phyloP scores from a whole-genome alignment of 495 filamentous ascomycete species.

The Trichoderma erinaceum region DNA sequence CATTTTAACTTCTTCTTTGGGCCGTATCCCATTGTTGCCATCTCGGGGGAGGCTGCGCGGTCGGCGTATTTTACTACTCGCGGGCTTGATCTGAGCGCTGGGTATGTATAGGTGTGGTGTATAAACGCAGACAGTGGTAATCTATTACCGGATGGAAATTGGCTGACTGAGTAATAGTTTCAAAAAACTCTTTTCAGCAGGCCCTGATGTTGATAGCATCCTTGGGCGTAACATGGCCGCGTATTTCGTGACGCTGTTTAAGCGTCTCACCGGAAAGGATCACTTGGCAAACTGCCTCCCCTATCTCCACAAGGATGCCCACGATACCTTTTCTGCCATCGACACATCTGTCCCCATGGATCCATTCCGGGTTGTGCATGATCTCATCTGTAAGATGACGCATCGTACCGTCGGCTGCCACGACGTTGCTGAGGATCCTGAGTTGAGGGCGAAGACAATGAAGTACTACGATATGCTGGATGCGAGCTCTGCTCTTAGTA shows the following conservation, averaged over 20 bases:
- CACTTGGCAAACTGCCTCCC: conserved; percentile 23
- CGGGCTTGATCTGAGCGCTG: conserved; percentile 35
- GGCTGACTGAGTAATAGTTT: neutral
- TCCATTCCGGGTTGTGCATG: conserved; percentile 36
- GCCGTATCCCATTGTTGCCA: conserved; percentile 33
- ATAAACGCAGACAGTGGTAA: no score
- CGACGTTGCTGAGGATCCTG: conserved; percentile 37
- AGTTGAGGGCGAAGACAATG: conserved; percentile 28
- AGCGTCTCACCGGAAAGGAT: conserved; percentile 24
- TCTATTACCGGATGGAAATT: neutral
- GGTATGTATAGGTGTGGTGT: conserved; percentile 34
- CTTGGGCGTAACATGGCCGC: neutral
- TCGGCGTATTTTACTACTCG: conserved; percentile 39
- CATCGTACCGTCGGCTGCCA: conserved; percentile 35
- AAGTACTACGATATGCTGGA: conserved; percentile 33
- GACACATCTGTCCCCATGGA: conserved; percentile 33
- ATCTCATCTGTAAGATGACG: conserved; percentile 36
- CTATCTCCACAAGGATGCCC: conserved; percentile 9
- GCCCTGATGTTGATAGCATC: conserved; percentile 15
- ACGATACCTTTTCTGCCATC: conserved; percentile 26
- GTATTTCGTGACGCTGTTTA: neutral
- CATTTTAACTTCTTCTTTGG: conserved; percentile 48
- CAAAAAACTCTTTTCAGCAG: neutral
- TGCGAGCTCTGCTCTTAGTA: conserved; percentile 23
- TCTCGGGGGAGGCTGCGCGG: conserved; percentile 36